Base-by-base conservation (phyloP, 192 early-diverging fungal species). In the Coemansia pectinata region DNA sequence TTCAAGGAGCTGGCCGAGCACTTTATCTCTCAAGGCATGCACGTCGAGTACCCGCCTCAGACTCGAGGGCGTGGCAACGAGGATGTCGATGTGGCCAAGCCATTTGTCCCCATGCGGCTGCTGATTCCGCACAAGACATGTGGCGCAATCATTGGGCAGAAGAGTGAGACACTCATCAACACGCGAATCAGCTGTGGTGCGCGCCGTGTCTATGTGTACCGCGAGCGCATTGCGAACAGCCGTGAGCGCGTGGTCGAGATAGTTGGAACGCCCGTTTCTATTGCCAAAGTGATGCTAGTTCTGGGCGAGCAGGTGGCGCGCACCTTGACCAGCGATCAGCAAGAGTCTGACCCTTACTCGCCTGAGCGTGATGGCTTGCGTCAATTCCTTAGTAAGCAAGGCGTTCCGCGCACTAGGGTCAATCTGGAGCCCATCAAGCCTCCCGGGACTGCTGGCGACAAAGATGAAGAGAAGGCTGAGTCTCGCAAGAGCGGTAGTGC, bases 91-190 rank as follows among this genome's bases (percentile, higher is more conserved):
- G 72, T 68, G 23, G 65, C 55, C 58, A 70, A 73, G 73, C 81
- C 81, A 44, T 73, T 84, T 64, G 59, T 84, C 15, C 76, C 81
- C 1, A 78, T 84, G 53, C 76, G 81, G 1, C 73, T 84, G 48
- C 70, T 84, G 12, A 69, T 84, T 40, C 81, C 81, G 31, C 81
- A 84, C 76, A 84, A 84, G 67, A 78, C 81, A 19, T 84, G 81
- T 45, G 81, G 81, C 9, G 81, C 81, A 3, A 84, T 84, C 34
- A 84, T 84, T 63, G 81, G 81, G 9, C 76, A 79, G 39, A 84
- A 79, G 44, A 84, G 81, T 69, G 81, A 84, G 39, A 84, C 81
- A 47, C 81, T 84, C 15, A 84, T 84, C 53, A 79, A 76, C 67
- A 84, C 81, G 6, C 72, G 81, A 4, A 62, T 84, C 7, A 72